Conservation (phyloP, 2,329 filamentous ascomycete species). For the Penicillium brevicompactum region DNA sequence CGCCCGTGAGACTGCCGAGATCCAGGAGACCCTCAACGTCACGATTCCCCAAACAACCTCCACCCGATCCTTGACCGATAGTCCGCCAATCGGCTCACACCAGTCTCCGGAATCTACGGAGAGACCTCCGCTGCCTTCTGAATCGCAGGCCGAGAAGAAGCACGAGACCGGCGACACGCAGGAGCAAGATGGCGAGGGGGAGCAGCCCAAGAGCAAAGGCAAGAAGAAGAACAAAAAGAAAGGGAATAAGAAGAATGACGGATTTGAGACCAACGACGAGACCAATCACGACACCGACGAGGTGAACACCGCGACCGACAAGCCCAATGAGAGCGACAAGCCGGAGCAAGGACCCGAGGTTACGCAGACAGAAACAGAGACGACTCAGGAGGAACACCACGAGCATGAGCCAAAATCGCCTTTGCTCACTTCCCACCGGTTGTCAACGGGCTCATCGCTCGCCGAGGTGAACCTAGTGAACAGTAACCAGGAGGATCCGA, state of each 20-base stretch:
- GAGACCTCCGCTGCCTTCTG: constrained; percentile 32
- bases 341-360: constrained; percentile 10
- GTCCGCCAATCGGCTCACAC: constrained; percentile 42
- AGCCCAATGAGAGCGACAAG: constrained; percentile 24
- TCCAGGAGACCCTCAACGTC: constrained; percentile 30
- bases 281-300: constrained; percentile 14
- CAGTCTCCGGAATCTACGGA: constrained; percentile 40
- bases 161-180: constrained; percentile 7
- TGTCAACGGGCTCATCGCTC: constrained; percentile 58
- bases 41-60: constrained; percentile 48
- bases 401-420: constrained; percentile 53
- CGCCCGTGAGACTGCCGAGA: constrained; percentile 56
- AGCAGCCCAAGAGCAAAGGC: constrained; percentile 13
- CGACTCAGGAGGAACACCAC: constrained; percentile 28
- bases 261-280: constrained; percentile 12
- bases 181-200: constrained; percentile 1
- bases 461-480: constrained; percentile 66
- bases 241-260: constrained; percentile 3
- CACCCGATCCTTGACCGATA: constrained; percentile 63
- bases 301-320: constrained; percentile 20
- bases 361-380: constrained; percentile 6
- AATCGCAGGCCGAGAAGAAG: constrained; percentile 29
- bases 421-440: constrained; percentile 53
- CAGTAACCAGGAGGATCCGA: constrained; percentile 57
- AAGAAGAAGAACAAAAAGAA: constrained; percentile 14